Evolutionary conservation across 2,329 filamentous ascomycete genomes (phyloP), one percentile per base, ranked within the genome.

Genomic region (Penicillium thymicola): DNA sequence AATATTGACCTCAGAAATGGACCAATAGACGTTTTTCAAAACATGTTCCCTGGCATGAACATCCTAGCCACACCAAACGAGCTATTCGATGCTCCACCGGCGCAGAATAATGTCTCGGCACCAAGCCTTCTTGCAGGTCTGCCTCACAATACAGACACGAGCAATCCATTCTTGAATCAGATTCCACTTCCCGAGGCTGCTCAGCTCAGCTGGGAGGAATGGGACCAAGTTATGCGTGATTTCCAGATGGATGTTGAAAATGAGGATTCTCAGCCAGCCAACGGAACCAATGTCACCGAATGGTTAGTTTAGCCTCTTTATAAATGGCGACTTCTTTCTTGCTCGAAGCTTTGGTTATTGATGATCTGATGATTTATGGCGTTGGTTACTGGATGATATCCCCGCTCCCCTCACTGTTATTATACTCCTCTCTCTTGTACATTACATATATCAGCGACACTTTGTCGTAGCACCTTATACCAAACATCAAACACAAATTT

Each of bases 191-290:
- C 67, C 8, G 60, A 62, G 3, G n/a, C 47, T 4, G 21, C 57
- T 6, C 60, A 62, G 6, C 57, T 70, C 30, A 67, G 63, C 41
- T 73, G 72, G 70, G 67, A 70, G 36, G 70, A 73, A 27, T 73
- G 72, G 67, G 71, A 73, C 48, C 65, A 70, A 47, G 71, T 74
- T n/a, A 69, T 74, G 67, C 71, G 71, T 14, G 72, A 75, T 38
- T 75, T 74, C 51, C 72, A 75, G 44, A 62, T 67, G 59, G 72
- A 74, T 45, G 57, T 74, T 37, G 67, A 70, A 32, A 67, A 68
- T 34, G 64, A 66, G 1, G 60, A 67, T 40, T 42, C 59, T 7
- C 27, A 50, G 4, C 14, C 59, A 34, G 47, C 54, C 52, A 49
- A 63, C 59, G 57, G 64, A 51, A 55, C 51, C 18, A 64, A 70